A percentile compares a stretch with the other conserved stretches of the same genome.
phyloP scores from a whole-genome alignment of 371 early-diverging fungal genomes.

The Apophysomyces variabilis region DNA sequence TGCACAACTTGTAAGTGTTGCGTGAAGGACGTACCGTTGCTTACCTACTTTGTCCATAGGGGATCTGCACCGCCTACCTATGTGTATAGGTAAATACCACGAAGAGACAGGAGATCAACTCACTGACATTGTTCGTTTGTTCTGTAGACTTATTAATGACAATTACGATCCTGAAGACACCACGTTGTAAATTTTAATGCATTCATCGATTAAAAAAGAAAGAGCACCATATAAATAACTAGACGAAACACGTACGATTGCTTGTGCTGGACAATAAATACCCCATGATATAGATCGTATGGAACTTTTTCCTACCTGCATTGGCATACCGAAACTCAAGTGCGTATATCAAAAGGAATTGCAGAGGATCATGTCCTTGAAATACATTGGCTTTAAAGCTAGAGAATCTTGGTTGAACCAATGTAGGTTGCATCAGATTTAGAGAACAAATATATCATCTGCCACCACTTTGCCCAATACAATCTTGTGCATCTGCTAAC shows the following conservation, averaged over 20 bases:
- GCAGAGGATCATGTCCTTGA: too few relatives aligned
- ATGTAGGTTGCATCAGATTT: too few relatives aligned
- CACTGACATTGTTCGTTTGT: slow-evolving; percentile 20
- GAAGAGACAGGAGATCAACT: neutral
- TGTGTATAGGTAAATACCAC: slow-evolving; percentile 38
- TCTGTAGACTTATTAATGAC: slow-evolving; percentile 81
- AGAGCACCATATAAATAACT: neutral
- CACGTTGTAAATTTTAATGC: slow-evolving; percentile 28
- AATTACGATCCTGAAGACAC: slow-evolving; percentile 68
- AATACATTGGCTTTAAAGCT: too few relatives aligned
- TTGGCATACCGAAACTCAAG: too few relatives aligned
- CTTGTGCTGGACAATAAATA: too few relatives aligned
- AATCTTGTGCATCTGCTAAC: too few relatives aligned
- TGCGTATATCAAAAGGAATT: too few relatives aligned
- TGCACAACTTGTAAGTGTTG: slow-evolving; percentile 83
- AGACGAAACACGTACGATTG: neutral
- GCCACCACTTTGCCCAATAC: too few relatives aligned
- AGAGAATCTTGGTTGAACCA: too few relatives aligned
- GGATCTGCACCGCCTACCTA: slow-evolving; percentile 59
- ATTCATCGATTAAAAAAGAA: neutral
- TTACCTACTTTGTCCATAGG: slow-evolving; percentile 5
- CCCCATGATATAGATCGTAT: too few relatives aligned
- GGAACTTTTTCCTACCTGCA: too few relatives aligned
- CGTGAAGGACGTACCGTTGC: slow-evolving; percentile 2
- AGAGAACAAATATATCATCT: too few relatives aligned